A percentile compares a stretch with the other conserved stretches of the same genome.
Evolutionary conservation across 2,329 filamentous ascomycete species (phyloP).

Genomic region (Colletotrichum sp.): DNA sequence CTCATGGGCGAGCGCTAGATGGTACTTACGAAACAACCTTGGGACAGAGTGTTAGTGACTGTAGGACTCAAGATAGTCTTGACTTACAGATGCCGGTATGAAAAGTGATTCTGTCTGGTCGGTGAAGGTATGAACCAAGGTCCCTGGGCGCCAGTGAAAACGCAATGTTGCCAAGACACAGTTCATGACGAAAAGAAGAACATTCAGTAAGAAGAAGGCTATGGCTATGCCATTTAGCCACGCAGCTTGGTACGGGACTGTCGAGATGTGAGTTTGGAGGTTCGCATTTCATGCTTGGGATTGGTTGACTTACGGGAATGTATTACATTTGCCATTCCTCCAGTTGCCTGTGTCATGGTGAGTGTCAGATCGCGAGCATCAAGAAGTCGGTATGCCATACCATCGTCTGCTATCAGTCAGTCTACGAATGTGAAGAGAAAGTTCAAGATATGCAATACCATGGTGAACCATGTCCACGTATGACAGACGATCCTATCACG

Average conservation of each 20-base stretch:
- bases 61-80: neutral
- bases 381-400: conserved; percentile 24
- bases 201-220: conserved; percentile 67
- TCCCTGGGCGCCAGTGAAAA: conserved; percentile 73
- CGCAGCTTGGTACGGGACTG: conserved; percentile 56
- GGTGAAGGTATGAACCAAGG: conserved; percentile 72
- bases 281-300: conserved; percentile 55
- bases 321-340: conserved; percentile 61
- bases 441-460: conserved; percentile 34
- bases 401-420: conserved; percentile 33
- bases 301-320: conserved; percentile 50
- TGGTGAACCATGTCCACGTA: conserved; percentile 81
- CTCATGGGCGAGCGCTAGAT: neutral
- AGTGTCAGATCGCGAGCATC: conserved; percentile 2
- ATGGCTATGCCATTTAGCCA: conserved; percentile 66
- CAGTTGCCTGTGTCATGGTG: conserved; percentile 50
- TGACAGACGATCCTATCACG: conserved; percentile 57
- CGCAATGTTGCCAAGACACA: conserved; percentile 68
- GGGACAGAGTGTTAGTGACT: neutral
- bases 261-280: conserved; percentile 57
- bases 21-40: conserved; percentile 50
- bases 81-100: conserved; percentile 68
- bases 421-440: neutral
- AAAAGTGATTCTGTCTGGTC: conserved; percentile 83
- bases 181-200: conserved; percentile 67